phyloP scores from a whole-genome alignment of 345 rosid species.

The Microcos paniculata region DNA sequence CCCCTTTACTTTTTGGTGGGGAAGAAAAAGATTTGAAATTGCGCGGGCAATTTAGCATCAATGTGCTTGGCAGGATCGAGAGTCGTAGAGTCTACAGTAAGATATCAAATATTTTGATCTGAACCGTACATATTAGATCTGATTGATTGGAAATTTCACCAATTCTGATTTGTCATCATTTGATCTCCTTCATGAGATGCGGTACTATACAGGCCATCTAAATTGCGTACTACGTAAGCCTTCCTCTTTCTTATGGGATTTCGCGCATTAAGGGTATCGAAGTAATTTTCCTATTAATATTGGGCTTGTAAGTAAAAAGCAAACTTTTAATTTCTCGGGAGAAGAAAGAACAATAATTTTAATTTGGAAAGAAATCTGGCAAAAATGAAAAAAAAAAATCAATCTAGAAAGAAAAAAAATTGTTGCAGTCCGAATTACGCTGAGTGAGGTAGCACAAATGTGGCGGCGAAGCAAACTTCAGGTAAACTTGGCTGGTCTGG shows the following conservation, averaged over 20 bases:
- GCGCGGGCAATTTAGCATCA: constrained; percentile 29
- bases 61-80: constrained; percentile 1
- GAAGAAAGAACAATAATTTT: background rate
- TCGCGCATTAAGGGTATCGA: background rate
- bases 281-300: background rate
- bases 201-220: background rate
- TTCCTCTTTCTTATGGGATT: background rate
- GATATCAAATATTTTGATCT: background rate
- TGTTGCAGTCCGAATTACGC: background rate
- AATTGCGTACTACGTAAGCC: background rate
- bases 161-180: background rate
- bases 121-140: constrained; percentile 11
- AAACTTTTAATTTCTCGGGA: background rate
- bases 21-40: constrained; percentile 20
- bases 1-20: background rate
- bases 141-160: background rate
- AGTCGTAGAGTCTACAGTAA: background rate
- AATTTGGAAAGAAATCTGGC: background rate
- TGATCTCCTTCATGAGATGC: background rate
- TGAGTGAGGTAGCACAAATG: constrained; percentile 27
- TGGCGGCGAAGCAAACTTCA: constrained; percentile 53
- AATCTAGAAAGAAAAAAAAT: background rate
- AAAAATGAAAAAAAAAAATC: too few species aligned
- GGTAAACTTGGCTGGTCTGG: constrained; percentile 20
- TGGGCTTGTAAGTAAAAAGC: background rate